phyloP scores from a whole-genome alignment of 305 asterid genomes.

The Fraxinus sp. region DNA sequence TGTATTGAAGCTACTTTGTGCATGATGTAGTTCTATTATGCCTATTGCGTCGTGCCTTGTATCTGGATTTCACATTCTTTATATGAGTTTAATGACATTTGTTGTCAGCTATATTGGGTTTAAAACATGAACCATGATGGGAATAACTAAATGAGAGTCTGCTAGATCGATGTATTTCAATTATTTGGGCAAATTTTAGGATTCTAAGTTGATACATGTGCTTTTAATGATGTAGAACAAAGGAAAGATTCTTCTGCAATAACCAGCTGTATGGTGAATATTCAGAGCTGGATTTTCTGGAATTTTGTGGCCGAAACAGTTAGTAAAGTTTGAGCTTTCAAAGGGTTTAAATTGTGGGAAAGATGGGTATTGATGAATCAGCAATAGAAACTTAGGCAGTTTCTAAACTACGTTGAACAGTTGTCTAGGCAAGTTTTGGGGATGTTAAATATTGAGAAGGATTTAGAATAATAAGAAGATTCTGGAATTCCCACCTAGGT shows the following conservation, averaged over 20 bases:
- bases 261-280: background rate
- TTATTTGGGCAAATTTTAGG: background rate
- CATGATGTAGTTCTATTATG: background rate
- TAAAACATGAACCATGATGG: background rate
- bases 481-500: background rate
- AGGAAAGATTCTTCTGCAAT: background rate
- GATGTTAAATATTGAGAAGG: background rate
- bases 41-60: background rate
- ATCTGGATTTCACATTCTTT: background rate
- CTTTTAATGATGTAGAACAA: background rate
- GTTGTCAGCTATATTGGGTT: background rate
- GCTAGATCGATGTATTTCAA: background rate
- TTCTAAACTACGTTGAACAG: background rate
- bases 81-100: background rate
- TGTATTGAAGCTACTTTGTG: background rate
- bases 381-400: background rate
- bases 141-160: background rate
- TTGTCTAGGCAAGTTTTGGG: background rate
- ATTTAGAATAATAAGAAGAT: background rate
- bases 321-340: background rate
- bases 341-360: background rate
- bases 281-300: background rate
- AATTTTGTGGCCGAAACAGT: background rate
- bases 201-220: background rate
- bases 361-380: background rate